phyloP scores from a whole-genome alignment of 345 rosid genomes.

The Euphorbia tirucalli region DNA sequence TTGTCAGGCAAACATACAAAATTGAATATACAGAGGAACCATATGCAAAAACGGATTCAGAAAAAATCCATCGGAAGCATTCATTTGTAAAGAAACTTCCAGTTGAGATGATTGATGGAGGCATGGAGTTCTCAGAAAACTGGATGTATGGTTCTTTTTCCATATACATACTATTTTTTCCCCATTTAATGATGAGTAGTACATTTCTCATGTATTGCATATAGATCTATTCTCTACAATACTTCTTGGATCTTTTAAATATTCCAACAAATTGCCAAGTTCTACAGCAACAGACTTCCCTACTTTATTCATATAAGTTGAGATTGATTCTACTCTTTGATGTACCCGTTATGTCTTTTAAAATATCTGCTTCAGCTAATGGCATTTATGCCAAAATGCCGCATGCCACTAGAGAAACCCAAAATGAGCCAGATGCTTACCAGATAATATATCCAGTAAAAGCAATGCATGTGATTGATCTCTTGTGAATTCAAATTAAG shows the following conservation, averaged over 20 bases:
- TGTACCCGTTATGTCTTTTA: neutral
- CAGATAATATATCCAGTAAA: neutral
- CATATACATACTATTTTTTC: neutral
- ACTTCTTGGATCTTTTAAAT: neutral
- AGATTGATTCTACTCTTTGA: slow-evolving; percentile 1
- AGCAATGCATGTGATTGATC: neutral
- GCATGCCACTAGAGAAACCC: neutral
- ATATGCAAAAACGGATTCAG: neutral
- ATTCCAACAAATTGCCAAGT: neutral
- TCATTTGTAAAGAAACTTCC: neutral
- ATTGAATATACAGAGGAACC: neutral
- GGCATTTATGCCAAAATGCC: neutral
- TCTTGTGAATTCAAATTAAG: neutral
- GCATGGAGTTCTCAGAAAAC: neutral
- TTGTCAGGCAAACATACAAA: neutral
- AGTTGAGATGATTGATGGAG: no score
- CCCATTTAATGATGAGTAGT: neutral
- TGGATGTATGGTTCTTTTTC: neutral
- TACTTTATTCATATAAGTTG: neutral
- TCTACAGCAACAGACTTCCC: neutral
- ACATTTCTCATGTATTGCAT: neutral
- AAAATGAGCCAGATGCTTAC: neutral
- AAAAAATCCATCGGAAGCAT: neutral
- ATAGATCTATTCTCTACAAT: neutral
- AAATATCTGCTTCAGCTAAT: neutral